Evolutionary conservation across 371 early-diverging fungal species (phyloP), one percentile per base, ranked within the genome.

Genomic region (Caulochytrium protostelioides): DNA sequence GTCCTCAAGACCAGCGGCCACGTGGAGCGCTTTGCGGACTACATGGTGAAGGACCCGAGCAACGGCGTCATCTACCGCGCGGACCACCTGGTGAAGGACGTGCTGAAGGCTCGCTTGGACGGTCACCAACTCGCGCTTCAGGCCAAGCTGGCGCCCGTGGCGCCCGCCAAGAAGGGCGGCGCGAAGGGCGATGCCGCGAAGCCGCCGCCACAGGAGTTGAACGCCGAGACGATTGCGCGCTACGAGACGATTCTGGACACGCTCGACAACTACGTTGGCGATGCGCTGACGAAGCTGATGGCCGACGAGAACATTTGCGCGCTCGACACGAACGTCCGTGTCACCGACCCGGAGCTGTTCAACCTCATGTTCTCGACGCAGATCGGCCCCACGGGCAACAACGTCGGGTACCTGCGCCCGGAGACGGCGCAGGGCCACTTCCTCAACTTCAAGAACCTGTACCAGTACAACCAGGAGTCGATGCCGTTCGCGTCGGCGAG

Each of bases 341-440:
- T 92, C n/a, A 76, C 87, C 8, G 68, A 71, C 24, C 89, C 89
- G 22, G 78, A 72, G 29, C 77, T 79, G 43, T 99, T 99, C 74
- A 99, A 99, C 72, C 72, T 99, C 39, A 98, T 99, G 97, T 99
- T 99, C 51, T 82, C 79, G 34, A 91, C 86, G 30, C 74, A 68
- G 54, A 95, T 99, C 58, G 99, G 99, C 36, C 97, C 97, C 39
- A 91, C 95, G 28, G 92, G 91, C 39, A 75, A 87, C 6, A 35
- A 42, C 19, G 40, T 39, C 38, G 70, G 76, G 46, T 98, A 72
- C 65, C 67, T 99, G 45, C 76, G 99, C 36, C 99, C 99, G 36
- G 99, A 99, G 64, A 98, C 99, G 13, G 99, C 99, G 26, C 99
- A 99, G 67, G 95, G 97, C 45, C 98, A 98, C 62, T 99, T 99